Conservation (phyloP, 2,329 filamentous ascomycete species). For the Ilyonectria mors-panacis region DNA sequence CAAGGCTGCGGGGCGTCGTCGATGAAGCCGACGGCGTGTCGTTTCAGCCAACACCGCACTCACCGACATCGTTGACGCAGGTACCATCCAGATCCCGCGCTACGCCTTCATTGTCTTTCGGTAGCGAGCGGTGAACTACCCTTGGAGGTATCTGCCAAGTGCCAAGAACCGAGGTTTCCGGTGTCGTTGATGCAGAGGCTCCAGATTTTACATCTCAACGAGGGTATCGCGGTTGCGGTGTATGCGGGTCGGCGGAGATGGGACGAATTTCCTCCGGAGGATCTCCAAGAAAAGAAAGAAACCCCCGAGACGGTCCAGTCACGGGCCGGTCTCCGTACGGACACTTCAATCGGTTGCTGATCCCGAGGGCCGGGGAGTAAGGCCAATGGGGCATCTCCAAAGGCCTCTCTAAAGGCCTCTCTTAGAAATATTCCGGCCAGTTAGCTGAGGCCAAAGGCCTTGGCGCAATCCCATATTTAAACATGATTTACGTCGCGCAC, state of each 20-base stretch:
- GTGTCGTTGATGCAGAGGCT: background rate
- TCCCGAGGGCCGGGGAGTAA: conserved; percentile 4
- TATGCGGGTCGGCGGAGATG: background rate
- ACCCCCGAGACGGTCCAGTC: background rate
- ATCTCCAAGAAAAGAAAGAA: conserved; percentile 5
- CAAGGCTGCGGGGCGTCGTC: background rate
- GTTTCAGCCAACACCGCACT: conserved; percentile 28
- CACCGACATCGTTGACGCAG: conserved; percentile 17
- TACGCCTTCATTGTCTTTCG: background rate
- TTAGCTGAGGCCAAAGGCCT: background rate
- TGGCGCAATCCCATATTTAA: too few relatives aligned
- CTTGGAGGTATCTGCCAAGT: background rate
- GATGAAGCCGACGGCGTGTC: background rate
- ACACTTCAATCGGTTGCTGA: background rate
- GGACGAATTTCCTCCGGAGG: background rate
- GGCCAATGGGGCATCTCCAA: conserved; percentile 1
- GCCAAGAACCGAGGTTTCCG: background rate
- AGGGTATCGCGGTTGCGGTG: conserved; percentile 5
- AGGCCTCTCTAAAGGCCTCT: conserved; percentile 10
- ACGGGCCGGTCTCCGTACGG: background rate
- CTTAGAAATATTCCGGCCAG: conserved; percentile 11
- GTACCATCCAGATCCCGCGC: background rate
- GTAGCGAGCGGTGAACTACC: background rate
- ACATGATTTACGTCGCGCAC: too few relatives aligned
- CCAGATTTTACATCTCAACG: background rate